phyloP scores from a whole-genome alignment of 345 rosid genomes.

The Lepidium africanum region DNA sequence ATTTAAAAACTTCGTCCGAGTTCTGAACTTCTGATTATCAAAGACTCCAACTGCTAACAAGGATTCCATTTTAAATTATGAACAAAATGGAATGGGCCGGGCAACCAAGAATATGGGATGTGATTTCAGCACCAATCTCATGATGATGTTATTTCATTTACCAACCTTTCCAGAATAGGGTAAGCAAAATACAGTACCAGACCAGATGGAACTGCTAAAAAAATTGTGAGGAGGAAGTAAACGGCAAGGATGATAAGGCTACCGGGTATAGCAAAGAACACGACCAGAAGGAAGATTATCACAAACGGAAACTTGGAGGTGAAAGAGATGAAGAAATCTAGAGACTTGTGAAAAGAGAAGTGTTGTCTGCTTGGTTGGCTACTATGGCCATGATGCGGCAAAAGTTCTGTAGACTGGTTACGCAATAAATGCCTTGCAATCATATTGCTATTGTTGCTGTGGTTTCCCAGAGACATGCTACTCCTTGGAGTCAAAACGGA shows the following conservation, averaged over 20 bases:
- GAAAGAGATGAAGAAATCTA: conserved; percentile 50
- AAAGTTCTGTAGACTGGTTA: conserved; percentile 16
- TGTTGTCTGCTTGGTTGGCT: conserved; percentile 30
- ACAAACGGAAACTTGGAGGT: conserved; percentile 53
- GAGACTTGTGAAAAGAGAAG: conserved; percentile 41
- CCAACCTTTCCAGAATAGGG: conserved; percentile 56
- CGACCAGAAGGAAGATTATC: conserved; percentile 38
- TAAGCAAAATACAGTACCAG: conserved; percentile 49
- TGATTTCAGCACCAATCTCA: conserved; percentile 5
- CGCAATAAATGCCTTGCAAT: conserved; percentile 9
- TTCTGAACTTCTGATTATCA: conserved; percentile 2
- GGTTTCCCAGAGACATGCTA: conserved; percentile 26
- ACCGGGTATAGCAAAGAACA: conserved; percentile 50
- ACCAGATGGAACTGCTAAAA: conserved; percentile 52
- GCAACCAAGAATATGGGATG: not conserved
- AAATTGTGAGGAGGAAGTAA: conserved; percentile 45
- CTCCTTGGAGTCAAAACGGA: conserved; percentile 20
- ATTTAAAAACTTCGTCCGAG: not conserved
- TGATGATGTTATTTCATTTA: conserved; percentile 39
- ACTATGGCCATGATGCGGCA: conserved; percentile 6
- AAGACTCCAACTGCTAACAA: not conserved
- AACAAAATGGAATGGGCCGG: not conserved
- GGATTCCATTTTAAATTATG: not conserved
- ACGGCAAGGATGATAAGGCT: conserved; percentile 48
- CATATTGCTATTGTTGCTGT: conserved; percentile 4